Evolutionary conservation across 2,329 filamentous ascomycete species (phyloP).

Genomic region (Aspergillus sp.): DNA sequence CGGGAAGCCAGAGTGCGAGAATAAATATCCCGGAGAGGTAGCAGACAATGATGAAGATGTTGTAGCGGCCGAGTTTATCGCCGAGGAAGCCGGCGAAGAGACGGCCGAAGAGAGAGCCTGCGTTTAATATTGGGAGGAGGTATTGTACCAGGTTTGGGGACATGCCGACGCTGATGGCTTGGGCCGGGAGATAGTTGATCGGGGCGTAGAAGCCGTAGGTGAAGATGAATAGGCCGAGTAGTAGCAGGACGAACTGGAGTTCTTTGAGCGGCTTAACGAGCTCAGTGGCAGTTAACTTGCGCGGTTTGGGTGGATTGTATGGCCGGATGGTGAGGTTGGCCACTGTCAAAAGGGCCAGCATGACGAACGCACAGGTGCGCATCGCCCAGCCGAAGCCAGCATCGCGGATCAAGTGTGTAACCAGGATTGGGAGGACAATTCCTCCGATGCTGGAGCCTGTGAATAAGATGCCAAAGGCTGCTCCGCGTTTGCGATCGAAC

Average conservation of each 20-base stretch:
- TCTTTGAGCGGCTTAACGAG: constrained; percentile 26
- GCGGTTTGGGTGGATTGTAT: constrained; percentile 30
- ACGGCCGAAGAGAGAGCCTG: constrained; percentile 21
- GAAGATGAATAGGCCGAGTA: constrained; percentile 24
- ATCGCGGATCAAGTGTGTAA: constrained; percentile 50
- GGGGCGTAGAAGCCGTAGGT: constrained; percentile 32
- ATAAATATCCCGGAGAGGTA: constrained; percentile 14
- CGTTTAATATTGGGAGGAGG: constrained; percentile 21
- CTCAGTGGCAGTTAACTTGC: background rate
- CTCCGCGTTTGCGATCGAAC: constrained; percentile 51
- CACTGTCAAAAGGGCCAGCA: constrained; percentile 56
- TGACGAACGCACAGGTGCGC: constrained; percentile 55
- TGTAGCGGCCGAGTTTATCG: constrained; percentile 20
- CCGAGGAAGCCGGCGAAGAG: constrained; percentile 14
- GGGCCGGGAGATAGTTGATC: constrained; percentile 20
- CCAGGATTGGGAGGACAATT: constrained; percentile 60
- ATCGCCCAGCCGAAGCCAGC: constrained; percentile 57
- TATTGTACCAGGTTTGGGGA: constrained; percentile 15
- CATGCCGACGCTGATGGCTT: constrained; percentile 17
- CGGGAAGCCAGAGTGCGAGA: constrained; percentile 26
- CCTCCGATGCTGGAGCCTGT: constrained; percentile 54
- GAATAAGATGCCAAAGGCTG: constrained; percentile 54
- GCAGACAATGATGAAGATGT: constrained; percentile 17
- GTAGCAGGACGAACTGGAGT: constrained; percentile 20
- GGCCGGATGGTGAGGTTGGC: constrained; percentile 52